A percentile compares a stretch with the other conserved stretches of the same genome.
phyloP scores from a whole-genome alignment of 176 grass and related monocot genomes.

The Avena sativa region DNA sequence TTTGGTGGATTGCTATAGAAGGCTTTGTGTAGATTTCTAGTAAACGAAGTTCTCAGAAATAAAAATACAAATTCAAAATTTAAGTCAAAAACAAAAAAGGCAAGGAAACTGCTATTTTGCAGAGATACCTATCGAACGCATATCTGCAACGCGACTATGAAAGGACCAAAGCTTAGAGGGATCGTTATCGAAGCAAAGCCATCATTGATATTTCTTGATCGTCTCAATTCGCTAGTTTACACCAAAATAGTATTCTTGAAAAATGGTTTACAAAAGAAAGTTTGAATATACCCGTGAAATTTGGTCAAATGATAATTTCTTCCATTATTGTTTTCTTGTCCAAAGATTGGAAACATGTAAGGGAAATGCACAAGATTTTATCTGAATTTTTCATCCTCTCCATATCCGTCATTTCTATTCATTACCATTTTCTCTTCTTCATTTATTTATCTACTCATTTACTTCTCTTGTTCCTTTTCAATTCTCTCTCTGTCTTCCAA shows the following conservation, averaged over 20 bases:
- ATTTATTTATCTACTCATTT: no score
- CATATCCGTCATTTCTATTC: no score
- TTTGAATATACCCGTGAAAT: neutral
- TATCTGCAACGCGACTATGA: neutral
- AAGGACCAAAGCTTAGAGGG: neutral
- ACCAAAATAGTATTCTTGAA: neutral
- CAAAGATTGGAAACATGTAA: neutral
- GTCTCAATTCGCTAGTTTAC: neutral
- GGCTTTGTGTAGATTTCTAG: neutral
- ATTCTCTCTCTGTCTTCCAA: no score
- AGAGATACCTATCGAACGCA: neutral
- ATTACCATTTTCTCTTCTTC: no score
- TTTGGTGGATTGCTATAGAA: no score
- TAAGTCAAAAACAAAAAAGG: neutral
- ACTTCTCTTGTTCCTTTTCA: no score
- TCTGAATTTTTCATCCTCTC: no score
- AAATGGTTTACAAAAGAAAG: neutral
- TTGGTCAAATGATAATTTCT: neutral
- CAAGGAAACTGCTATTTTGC: neutral
- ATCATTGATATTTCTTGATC: neutral
- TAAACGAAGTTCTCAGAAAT: neutral
- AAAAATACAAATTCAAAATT: neutral
- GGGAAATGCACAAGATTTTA: no score
- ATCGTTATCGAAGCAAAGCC: neutral
- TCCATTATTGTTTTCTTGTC: neutral